phyloP scores from a whole-genome alignment of 257 asterid genomes.

The Paraleonurus japonicus region DNA sequence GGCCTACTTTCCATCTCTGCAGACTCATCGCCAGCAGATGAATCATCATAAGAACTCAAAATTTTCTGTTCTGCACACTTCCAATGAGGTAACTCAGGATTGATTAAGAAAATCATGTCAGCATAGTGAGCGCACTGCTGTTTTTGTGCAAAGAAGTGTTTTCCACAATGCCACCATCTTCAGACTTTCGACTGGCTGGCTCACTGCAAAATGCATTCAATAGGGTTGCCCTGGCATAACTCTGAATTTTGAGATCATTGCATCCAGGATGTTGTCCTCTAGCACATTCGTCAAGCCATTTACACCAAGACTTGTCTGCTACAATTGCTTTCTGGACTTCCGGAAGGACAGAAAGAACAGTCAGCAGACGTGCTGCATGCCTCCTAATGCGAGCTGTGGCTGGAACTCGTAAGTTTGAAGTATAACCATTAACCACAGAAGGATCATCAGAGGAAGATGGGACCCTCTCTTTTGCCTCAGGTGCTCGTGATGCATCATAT shows the following conservation, averaged over 20 bases:
- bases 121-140: slow-evolving; percentile 59
- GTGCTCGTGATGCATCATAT: slow-evolving; percentile 88
- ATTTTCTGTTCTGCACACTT: slow-evolving; percentile 51
- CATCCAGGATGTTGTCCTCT: slow-evolving; percentile 77
- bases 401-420: slow-evolving; percentile 82
- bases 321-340: slow-evolving; percentile 70
- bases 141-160: slow-evolving; percentile 29
- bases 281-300: slow-evolving; percentile 97
- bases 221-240: slow-evolving; percentile 90
- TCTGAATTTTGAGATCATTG: slow-evolving; percentile 87
- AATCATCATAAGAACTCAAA: slow-evolving; percentile 32
- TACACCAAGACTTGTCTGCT: slow-evolving; percentile 63
- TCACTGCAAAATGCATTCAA: slow-evolving; percentile 69
- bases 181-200: slow-evolving; percentile 40
- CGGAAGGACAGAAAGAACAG: slow-evolving; percentile 80
- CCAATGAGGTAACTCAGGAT: slow-evolving; percentile 91
- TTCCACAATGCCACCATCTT: slow-evolving; percentile 38
- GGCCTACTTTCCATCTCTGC: slow-evolving; percentile 35
- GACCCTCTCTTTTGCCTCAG: slow-evolving; percentile 58
- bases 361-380: slow-evolving; percentile 90
- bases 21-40: slow-evolving; percentile 41
- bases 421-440: slow-evolving; percentile 37
- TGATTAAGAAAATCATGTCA: slow-evolving; percentile 81
- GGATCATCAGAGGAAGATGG: slow-evolving; percentile 53
- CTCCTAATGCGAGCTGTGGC: slow-evolving; percentile 95